Evolutionary conservation across 106 monocot species (phyloP).

Genomic region (Chionographis japonica): DNA sequence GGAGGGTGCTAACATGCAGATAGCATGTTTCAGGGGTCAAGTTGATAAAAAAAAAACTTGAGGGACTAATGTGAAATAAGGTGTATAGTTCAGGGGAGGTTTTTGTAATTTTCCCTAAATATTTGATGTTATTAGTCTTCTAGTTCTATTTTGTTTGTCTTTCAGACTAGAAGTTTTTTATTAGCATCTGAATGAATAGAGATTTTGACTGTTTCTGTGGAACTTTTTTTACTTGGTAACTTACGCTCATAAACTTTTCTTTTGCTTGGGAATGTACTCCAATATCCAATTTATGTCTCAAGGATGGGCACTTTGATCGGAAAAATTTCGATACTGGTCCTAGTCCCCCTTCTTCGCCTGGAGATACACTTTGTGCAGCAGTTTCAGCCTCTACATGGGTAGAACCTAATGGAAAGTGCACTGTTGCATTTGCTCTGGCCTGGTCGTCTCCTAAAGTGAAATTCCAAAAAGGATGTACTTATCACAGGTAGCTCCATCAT

Average conservation of each 20-base stretch:
- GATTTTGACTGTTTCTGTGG: neutral
- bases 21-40: too few relatives aligned
- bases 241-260: neutral
- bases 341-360: constrained; percentile 70
- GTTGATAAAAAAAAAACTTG: too few relatives aligned
- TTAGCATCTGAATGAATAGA: too few relatives aligned
- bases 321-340: constrained; percentile 65
- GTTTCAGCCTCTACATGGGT: constrained; percentile 93
- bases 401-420: constrained; percentile 88
- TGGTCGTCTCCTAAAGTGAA: constrained; percentile 85
- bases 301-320: constrained; percentile 83
- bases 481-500: constrained; percentile 51
- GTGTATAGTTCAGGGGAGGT: too few relatives aligned
- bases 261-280: constrained; percentile 1
- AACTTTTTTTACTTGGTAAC: neutral
- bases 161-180: too few relatives aligned
- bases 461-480: constrained; percentile 88
- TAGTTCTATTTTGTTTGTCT: too few relatives aligned
- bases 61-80: too few relatives aligned
- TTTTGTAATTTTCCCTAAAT: too few relatives aligned
- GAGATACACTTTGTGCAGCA: constrained; percentile 80
- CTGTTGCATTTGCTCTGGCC: constrained; percentile 50
- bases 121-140: too few relatives aligned
- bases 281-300: neutral
- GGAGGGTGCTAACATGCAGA: too few relatives aligned